phyloP scores from a whole-genome alignment of 176 grass and related monocot genomes.

The Phyllostachys edulis region DNA sequence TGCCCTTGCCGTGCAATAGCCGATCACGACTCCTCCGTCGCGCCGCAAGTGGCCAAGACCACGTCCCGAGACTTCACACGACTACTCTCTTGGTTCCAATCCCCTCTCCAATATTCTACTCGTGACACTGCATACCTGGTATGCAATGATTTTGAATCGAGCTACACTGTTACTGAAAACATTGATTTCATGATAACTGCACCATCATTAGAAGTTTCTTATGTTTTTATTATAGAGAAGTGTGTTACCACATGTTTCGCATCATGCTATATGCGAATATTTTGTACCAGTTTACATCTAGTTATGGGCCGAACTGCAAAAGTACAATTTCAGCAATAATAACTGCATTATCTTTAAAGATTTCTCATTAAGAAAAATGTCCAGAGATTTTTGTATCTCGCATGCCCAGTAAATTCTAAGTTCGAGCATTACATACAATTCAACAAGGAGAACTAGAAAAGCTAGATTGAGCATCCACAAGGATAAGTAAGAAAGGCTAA shows the following conservation, averaged over 20 bases:
- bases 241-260: neutral
- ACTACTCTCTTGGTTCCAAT: too few relatives aligned
- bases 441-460: neutral
- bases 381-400: neutral
- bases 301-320: neutral
- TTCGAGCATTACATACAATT: neutral
- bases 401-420: slow-evolving; percentile 17
- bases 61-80: too few relatives aligned
- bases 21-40: too few relatives aligned
- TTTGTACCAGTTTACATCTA: slow-evolving; percentile 19
- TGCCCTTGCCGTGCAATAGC: too few relatives aligned
- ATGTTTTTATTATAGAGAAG: neutral
- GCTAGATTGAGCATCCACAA: neutral
- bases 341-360: slow-evolving; percentile 2
- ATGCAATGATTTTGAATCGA: neutral
- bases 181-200: neutral
- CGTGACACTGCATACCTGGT: neutral
- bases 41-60: too few relatives aligned
- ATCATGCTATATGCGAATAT: slow-evolving; percentile 11
- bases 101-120: too few relatives aligned
- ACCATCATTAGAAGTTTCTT: neutral
- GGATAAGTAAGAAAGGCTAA: slow-evolving; percentile 37
- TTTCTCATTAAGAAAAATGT: slow-evolving; percentile 1
- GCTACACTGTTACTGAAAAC: neutral
- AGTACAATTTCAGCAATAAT: neutral